Evolutionary conservation across 1,284 basidiomycete species (phyloP), one percentile per base, ranked within the genome.

Genomic region (Ustilago tritici): DNA sequence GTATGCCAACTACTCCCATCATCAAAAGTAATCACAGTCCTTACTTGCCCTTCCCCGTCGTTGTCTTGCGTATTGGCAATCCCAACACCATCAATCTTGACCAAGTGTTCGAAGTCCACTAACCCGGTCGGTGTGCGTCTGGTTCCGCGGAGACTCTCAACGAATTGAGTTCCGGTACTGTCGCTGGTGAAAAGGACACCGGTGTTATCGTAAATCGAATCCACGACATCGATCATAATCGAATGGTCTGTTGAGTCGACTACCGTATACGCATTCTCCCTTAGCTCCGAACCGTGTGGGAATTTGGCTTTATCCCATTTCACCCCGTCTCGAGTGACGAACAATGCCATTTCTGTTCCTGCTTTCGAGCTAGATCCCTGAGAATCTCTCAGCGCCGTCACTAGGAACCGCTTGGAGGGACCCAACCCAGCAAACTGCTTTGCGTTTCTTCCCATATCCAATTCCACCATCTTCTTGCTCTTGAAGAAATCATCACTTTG

Each of bases 111-210:
- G 81, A 92, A 98, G 86, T 98, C 96, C 47, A 99, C 95, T 68
- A 92, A 95, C 10, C 95, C 96, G 73, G 89, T 87, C 54, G 90
- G 88, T 84, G 97, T 97, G 53, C 96, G 89, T 85, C 96, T 95
- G 9, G 96, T 98, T 84, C 95, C 92, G 82, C 91, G 90, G 62
- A 99, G 88, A 81, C 92, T 93, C 87, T 95, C 90, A n/a, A 95
- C 93, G 85, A 98, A 99, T 87, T 92, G 94, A 10, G 94, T 96
- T 2, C 97, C 97, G 76, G 97, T 94, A 47, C 92, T 93, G 87
- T 98, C 96, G 86, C 92, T 94, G 55, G 96, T 92, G 88, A 98
- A 99, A 5, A 99, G 88, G 2, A 95, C 96, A 1, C 96, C 96
- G 23, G 95, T 91, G 10, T 90, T 88, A 68, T 90, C 89, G 49